Base-by-base conservation (phyloP, 2,329 filamentous ascomycete genomes). In the Trichoderma simmonsii region DNA sequence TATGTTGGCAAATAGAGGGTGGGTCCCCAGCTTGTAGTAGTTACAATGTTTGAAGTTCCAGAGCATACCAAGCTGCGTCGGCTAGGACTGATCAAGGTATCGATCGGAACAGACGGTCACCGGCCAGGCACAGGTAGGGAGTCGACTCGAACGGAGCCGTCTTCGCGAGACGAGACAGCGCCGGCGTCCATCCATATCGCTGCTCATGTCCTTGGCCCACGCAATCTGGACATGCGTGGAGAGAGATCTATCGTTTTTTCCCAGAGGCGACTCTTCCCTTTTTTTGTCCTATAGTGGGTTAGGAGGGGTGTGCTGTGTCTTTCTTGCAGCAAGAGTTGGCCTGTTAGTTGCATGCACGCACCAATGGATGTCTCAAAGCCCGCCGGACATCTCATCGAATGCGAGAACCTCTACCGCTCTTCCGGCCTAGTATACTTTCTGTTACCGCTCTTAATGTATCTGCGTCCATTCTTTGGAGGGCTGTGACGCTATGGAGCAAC, bases 61-160 rank as follows among this genome's bases (percentile, higher is more conserved):
- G 65, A 59, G 54, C 54, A 67, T 57, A 51, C 54, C 65, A 59
- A 59, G 65, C n/a, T 68, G 65, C 51, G 26, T 59, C 54, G 54
- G 64, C 64, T 67, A 57, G 9, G 48, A 36, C 48, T 57, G 56
- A 18, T 68, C 54, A 43, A 30, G 56, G 26, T 26, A 43, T 68
- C 64, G 54, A 59, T 68, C 64, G 34, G 65, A 57, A 48, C 34
- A 60, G 65, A 48, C n/a, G 36, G 65, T 30, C 32, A 67, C 48
- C 12, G 32, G 1, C 3, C 30, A 66, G 63, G 48, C 9, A 36
- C 43, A 65, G 63, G 48, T 9, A 39, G 63, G 63, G 63, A 39
- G 48, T 34, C 48, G 39, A 56, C 3, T 4, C 39, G 18, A 36
- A 56, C 15, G 64, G 64, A 39, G 48, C 34, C 51, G 21, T 67